Evolutionary conservation across 2,329 filamentous ascomycete species (phyloP).

Genomic region (Chrysoporthe puriensis): DNA sequence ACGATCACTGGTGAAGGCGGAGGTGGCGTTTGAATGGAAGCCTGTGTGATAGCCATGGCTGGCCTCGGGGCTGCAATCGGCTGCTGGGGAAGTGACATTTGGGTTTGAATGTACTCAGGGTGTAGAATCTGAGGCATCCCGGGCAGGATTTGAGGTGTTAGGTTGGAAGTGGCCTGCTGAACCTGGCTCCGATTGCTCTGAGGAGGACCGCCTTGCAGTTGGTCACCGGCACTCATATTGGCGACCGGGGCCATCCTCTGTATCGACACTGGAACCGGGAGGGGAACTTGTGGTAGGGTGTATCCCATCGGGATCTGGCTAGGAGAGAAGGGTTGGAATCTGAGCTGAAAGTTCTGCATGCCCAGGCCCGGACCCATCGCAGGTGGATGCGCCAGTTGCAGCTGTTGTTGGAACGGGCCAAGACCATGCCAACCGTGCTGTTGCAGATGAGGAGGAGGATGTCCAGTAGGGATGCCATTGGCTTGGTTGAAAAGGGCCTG

Average conservation of each 20-base stretch:
- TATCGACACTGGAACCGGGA: conserved; percentile 16
- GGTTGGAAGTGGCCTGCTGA: background rate
- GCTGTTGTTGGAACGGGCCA: conserved; percentile 14
- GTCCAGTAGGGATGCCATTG: conserved; percentile 33
- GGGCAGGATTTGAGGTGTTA: background rate
- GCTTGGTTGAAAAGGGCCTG: conserved; percentile 35
- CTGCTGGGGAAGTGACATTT: conserved; percentile 7
- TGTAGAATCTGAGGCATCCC: background rate
- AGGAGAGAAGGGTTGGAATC: conserved; percentile 16
- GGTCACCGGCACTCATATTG: conserved; percentile 13
- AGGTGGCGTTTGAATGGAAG: conserved; percentile 3
- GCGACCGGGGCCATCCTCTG: conserved; percentile 8
- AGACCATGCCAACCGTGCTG: conserved; percentile 26
- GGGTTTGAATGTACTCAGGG: conserved; percentile 10
- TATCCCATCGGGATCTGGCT: conserved; percentile 22
- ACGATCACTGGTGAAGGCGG: conserved; percentile 3
- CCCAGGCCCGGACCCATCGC: conserved; percentile 8
- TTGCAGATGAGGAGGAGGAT: conserved; percentile 12
- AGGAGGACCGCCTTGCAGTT: background rate
- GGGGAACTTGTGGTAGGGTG: conserved; percentile 15
- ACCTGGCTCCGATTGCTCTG: background rate
- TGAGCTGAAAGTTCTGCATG: conserved; percentile 17
- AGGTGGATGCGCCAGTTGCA: conserved; percentile 12
- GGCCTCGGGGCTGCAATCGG: conserved; percentile 1
- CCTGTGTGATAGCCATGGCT: conserved; percentile 1